Evolutionary conservation across 2,329 filamentous ascomycete species (phyloP).

Genomic region (Sarocladiaceae sp.): DNA sequence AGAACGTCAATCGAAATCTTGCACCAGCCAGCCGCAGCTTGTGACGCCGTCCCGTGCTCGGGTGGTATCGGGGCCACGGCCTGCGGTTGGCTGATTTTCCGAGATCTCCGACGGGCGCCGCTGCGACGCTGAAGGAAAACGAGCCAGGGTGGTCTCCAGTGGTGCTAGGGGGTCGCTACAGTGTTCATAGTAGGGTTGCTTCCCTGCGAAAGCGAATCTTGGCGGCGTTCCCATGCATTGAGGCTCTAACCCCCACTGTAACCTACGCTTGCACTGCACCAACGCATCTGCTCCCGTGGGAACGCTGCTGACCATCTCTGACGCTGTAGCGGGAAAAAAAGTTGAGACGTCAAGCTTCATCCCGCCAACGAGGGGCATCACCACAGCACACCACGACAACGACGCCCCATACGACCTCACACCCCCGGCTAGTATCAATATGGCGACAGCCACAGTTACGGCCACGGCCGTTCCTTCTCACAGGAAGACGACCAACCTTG

Average conservation of each 20-base stretch:
- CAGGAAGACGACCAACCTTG: constrained; percentile 69
- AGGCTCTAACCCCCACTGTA: neutral
- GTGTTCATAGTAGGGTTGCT: too few relatives aligned
- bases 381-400: neutral
- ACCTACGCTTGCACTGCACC: neutral
- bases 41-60: constrained; percentile 11
- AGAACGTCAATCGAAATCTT: constrained; percentile 9
- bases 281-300: neutral
- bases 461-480: constrained; percentile 60
- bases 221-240: too few relatives aligned
- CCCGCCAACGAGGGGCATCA: constrained; percentile 9
- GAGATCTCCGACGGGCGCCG: constrained; percentile 10
- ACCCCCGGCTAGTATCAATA: constrained; percentile 16
- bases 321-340: constrained; percentile 5
- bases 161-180: neutral
- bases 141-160: neutral
- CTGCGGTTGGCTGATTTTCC: constrained; percentile 12
- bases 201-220: too few relatives aligned
- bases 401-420: constrained; percentile 1
- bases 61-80: constrained; percentile 12
- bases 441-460: constrained; percentile 63
- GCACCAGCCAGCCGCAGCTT: neutral
- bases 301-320: constrained; percentile 3
- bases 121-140: neutral
- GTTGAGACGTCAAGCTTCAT: constrained; percentile 2